Percentiles rank a stretch among this genome's conserved stretches.
Evolutionary conservation across 2,329 filamentous ascomycete species (phyloP).

Genomic region (Amphichorda felina): DNA sequence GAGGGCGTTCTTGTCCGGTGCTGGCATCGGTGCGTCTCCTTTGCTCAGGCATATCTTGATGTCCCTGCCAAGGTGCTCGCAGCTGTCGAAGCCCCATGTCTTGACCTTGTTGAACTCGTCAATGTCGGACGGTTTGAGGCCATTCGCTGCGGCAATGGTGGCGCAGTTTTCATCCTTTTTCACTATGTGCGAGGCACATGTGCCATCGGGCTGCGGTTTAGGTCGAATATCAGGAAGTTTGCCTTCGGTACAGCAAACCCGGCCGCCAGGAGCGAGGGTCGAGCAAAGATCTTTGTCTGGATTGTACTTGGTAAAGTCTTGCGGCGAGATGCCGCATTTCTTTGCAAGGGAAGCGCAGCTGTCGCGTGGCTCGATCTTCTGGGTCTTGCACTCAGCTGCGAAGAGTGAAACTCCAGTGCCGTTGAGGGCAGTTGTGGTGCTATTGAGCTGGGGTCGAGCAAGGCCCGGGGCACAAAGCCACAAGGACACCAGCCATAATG

Average conservation of each 20-base stretch:
- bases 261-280: constrained; percentile 7
- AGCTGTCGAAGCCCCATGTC: constrained; percentile 26
- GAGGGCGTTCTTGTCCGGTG: constrained; percentile 9
- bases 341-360: constrained; percentile 19
- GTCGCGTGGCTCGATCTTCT: constrained; percentile 18
- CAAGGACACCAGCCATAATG: too few species aligned
- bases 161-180: constrained; percentile 19
- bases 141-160: constrained; percentile 18
- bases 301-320: constrained; percentile 22
- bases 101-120: constrained; percentile 21
- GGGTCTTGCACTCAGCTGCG: too few species aligned
- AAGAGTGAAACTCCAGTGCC: too few species aligned
- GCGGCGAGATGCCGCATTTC: constrained; percentile 20
- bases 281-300: neutral
- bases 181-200: constrained; percentile 16
- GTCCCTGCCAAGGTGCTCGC: constrained; percentile 9
- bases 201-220: constrained; percentile 8
- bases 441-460: too few species aligned
- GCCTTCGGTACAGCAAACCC: constrained; percentile 10
- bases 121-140: constrained; percentile 23
- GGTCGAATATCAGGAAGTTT: constrained; percentile 7
- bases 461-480: too few species aligned
- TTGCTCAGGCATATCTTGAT: constrained; percentile 17
- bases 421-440: too few species aligned
- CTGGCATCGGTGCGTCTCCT: constrained; percentile 16